Evolutionary conservation across 768 basidiomycete genomes (phyloP).

Genomic region (Tylopilus balloui): DNA sequence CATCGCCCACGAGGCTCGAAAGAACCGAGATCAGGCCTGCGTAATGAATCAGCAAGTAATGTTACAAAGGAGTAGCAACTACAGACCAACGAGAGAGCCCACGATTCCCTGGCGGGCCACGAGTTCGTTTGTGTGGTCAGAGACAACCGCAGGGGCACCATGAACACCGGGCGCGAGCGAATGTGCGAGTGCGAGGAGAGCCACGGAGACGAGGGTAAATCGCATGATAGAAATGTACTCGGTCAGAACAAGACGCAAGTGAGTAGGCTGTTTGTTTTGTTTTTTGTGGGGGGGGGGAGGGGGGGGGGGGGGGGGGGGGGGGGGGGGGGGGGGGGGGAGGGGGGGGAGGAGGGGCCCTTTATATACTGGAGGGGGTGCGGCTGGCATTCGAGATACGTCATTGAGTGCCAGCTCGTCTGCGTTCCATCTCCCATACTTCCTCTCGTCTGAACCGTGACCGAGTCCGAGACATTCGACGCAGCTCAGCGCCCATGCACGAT

Average conservation of each 20-base stretch:
- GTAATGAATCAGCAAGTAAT: background rate
- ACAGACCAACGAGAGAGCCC: background rate
- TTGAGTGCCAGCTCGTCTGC: slow-evolving; percentile 27
- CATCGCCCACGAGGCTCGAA: no score
- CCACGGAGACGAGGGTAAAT: slow-evolving; percentile 16
- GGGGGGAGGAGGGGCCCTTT: slow-evolving; percentile 3
- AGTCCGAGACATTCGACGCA: slow-evolving; percentile 11
- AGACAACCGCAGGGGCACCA: slow-evolving; percentile 12
- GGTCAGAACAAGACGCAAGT: slow-evolving; percentile 18
- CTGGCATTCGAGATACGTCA: slow-evolving; percentile 14
- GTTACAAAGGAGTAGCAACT: background rate
- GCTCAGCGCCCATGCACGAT: slow-evolving; percentile 51
- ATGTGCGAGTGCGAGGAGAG: slow-evolving; percentile 18
- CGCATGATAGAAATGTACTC: slow-evolving; percentile 27
- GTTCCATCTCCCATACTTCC: slow-evolving; percentile 60
- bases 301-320: background rate
- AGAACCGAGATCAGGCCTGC: no score
- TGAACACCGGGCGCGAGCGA: slow-evolving; percentile 13
- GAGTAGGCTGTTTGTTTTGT: slow-evolving; percentile 15
- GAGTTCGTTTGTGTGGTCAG: slow-evolving; percentile 2
- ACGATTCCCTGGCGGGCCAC: background rate
- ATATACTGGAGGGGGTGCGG: slow-evolving; percentile 14
- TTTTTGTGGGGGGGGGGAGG: slow-evolving; percentile 12
- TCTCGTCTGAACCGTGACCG: slow-evolving; percentile 18
- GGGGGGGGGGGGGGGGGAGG: slow-evolving; percentile 14